These are phyloP conservation scores for Kodamaea sagamina DNA, from an alignment of 805 yeast genomes.

Conservation along the genomic window DNA sequence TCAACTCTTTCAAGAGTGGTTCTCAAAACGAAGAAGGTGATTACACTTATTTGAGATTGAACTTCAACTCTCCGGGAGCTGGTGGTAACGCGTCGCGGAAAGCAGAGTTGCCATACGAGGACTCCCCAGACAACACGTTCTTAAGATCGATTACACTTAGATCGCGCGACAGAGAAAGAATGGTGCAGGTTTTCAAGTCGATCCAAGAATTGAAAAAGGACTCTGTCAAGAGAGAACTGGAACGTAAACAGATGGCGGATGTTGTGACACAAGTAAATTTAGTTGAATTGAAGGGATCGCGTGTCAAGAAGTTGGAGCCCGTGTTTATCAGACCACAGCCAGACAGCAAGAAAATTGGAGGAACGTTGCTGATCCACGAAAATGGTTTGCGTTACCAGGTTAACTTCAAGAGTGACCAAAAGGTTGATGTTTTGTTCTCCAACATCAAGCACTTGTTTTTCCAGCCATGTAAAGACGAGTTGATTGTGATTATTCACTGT, in stretches of 20 bases:
- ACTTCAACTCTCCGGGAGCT: conserved; percentile 90
- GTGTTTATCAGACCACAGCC: conserved; percentile 94
- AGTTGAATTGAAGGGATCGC: conserved; percentile 76
- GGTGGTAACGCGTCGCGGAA: conserved; percentile 68
- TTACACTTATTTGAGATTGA: conserved; percentile 83
- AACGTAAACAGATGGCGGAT: conserved; percentile 88
- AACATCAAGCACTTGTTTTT: conserved; percentile 92
- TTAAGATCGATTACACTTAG: conserved; percentile 84
- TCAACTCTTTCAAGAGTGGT: conserved; percentile 90
- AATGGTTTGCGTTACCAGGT: conserved; percentile 95
- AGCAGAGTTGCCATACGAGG: conserved; percentile 89
- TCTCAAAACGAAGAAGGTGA: conserved; percentile 97
- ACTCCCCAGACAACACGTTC: conserved; percentile 80
- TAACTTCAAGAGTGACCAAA: conserved; percentile 78
- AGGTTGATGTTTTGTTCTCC: conserved; percentile 82
- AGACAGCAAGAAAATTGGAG: conserved; percentile 94
- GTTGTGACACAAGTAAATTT: conserved; percentile 90
- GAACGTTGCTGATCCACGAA: conserved; percentile 86
- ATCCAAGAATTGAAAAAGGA: conserved; percentile 92
- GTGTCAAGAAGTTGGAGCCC: conserved; percentile 84
- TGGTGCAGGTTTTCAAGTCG: conserved; percentile 85
- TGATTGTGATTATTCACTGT: conserved; percentile 88
- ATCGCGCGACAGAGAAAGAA: conserved; percentile 86
- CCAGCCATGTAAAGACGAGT: conserved; percentile 94
- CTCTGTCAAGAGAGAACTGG: conserved; percentile 86